Percentiles rank a stretch among this genome's conserved stretches.
Conservation (phyloP, 352 stramenopile species). For the Halophytophthora batemanensis region DNA sequence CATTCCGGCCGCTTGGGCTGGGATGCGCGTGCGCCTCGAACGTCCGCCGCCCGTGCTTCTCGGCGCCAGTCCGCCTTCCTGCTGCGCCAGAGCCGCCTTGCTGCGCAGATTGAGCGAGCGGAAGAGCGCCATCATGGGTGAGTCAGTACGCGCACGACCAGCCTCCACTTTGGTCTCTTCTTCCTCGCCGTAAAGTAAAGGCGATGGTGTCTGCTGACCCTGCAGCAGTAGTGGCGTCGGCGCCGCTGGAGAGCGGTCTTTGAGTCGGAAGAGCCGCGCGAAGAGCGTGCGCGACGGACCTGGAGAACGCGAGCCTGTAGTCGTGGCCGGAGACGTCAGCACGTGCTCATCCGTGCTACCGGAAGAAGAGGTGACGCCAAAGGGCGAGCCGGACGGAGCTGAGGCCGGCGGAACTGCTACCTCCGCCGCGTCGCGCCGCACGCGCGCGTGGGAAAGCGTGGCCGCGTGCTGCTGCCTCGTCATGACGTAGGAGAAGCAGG, state of each 20-base stretch:
- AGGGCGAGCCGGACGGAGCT: constrained; percentile 8
- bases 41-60: background rate
- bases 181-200: constrained; percentile 23
- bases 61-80: background rate
- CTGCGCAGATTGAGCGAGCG: constrained; percentile 31
- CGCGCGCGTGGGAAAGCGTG: constrained; percentile 6
- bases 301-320: constrained; percentile 5
- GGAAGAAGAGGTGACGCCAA: constrained; percentile 8
- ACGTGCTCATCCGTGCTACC: background rate
- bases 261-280: constrained; percentile 34
- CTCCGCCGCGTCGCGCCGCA: constrained; percentile 15
- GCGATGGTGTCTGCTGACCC: background rate
- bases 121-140: constrained; percentile 28
- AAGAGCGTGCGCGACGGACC: constrained; percentile 33
- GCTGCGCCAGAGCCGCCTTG: background rate
- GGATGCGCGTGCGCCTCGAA: background rate
- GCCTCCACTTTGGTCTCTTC: constrained; percentile 23
- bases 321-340: background rate
- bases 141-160: constrained; percentile 12
- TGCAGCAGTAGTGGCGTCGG: constrained; percentile 1
- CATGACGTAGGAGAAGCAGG: background rate
- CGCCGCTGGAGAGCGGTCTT: constrained; percentile 14
- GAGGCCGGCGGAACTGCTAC: constrained; percentile 13
- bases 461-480: background rate
- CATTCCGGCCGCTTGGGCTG: background rate